A percentile compares a stretch with the other conserved stretches of the same genome.
phyloP scores from a whole-genome alignment of 805 yeast genomes.

The Saccharomycopsis schoenii region DNA sequence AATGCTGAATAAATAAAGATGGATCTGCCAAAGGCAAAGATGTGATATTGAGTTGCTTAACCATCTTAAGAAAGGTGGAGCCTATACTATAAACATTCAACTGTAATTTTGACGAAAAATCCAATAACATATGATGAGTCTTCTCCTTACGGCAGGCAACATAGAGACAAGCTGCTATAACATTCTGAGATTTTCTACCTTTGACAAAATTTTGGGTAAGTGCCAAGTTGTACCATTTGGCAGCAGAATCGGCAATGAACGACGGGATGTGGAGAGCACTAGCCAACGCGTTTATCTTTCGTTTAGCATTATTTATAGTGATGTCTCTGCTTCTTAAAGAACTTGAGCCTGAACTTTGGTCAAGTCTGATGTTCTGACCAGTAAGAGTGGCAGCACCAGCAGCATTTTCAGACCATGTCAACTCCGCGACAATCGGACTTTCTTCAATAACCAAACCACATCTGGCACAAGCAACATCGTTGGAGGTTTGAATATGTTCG shows the following conservation, averaged over 20 bases:
- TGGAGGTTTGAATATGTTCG: slow-evolving; percentile 49
- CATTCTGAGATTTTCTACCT: slow-evolving; percentile 94
- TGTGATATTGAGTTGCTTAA: slow-evolving; percentile 71
- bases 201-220: slow-evolving; percentile 84
- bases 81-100: slow-evolving; percentile 92
- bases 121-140: slow-evolving; percentile 93
- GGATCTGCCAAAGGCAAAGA: slow-evolving; percentile 88
- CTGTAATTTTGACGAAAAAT: slow-evolving; percentile 82
- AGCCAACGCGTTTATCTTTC: slow-evolving; percentile 73
- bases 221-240: slow-evolving; percentile 83
- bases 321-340: slow-evolving; percentile 83
- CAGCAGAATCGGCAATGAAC: slow-evolving; percentile 75
- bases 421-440: slow-evolving; percentile 91
- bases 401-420: slow-evolving; percentile 85
- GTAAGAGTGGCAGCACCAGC: slow-evolving; percentile 94
- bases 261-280: slow-evolving; percentile 72
- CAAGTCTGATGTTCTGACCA: slow-evolving; percentile 82
- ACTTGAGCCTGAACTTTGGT: slow-evolving; percentile 58
- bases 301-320: slow-evolving; percentile 75
- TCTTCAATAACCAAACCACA: slow-evolving; percentile 91
- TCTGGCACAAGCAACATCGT: slow-evolving; percentile 65
- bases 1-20: slow-evolving; percentile 84
- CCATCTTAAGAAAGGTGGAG: slow-evolving; percentile 88
- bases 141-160: slow-evolving; percentile 87
- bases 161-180: slow-evolving; percentile 88